These are phyloP conservation scores for Rhododendron ferrugineum DNA, from an alignment of 148 eudicot genomes.

Conservation along the genomic window DNA sequence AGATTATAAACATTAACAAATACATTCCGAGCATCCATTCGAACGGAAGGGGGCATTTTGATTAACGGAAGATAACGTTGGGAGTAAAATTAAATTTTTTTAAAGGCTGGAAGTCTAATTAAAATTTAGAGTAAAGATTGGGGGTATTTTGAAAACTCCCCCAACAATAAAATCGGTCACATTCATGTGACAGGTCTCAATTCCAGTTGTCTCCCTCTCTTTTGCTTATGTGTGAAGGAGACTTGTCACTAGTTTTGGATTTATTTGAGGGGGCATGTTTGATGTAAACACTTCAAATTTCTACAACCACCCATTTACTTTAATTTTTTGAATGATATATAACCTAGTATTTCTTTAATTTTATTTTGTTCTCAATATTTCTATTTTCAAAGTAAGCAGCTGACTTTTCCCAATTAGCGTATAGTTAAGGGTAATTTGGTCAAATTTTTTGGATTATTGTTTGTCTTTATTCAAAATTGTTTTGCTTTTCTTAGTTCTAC, in stretches of 20 bases:
- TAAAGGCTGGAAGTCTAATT: too few relatives aligned
- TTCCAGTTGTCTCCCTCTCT: neutral
- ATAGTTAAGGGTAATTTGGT: neutral
- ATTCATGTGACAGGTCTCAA: neutral
- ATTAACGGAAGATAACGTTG: too few relatives aligned
- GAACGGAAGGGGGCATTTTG: too few relatives aligned
- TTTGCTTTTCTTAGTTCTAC: neutral
- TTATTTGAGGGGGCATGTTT: neutral
- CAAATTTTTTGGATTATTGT: too few relatives aligned
- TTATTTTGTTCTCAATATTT: neutral
- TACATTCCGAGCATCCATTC: too few relatives aligned
- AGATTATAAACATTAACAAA: too few relatives aligned
- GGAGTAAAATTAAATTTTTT: too few relatives aligned
- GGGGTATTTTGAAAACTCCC: too few relatives aligned
- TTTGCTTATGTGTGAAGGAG: neutral
- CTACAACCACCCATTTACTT: neutral
- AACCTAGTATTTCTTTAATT: neutral
- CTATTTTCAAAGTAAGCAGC: neutral
- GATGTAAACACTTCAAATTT: neutral
- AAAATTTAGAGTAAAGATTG: too few relatives aligned
- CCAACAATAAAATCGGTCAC: neutral
- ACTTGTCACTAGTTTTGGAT: neutral
- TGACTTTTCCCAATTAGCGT: neutral
- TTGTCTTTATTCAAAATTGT: too few relatives aligned
- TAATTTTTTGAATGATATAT: neutral